phyloP scores from a whole-genome alignment of 2,329 filamentous ascomycete species.

The Aurifilum marmelostoma region DNA sequence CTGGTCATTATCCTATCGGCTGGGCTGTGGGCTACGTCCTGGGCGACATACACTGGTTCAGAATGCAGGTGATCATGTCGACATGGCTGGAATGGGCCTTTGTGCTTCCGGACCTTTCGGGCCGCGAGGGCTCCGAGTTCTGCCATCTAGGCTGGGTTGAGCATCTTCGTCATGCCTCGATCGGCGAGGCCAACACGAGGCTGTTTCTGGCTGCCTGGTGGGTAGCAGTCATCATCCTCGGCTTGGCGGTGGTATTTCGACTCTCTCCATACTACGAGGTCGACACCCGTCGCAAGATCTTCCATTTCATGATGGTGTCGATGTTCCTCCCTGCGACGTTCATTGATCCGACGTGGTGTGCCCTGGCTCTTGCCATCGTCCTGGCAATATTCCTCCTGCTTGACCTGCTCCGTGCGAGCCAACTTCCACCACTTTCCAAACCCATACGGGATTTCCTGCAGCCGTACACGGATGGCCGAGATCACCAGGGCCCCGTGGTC shows the following conservation, averaged over 20 bases:
- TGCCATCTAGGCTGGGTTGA: constrained; percentile 64
- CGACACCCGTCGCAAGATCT: constrained; percentile 93
- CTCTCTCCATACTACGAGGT: constrained; percentile 82
- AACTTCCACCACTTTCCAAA: constrained; percentile 86
- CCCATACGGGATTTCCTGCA: constrained; percentile 85
- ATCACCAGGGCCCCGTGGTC: constrained; percentile 90
- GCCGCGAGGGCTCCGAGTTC: constrained; percentile 38
- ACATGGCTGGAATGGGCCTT: constrained; percentile 12
- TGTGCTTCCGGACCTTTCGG: constrained; percentile 7
- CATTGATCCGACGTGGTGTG: constrained; percentile 82
- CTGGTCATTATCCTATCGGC: constrained; percentile 78
- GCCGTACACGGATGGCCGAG: constrained; percentile 91
- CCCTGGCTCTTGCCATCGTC: constrained; percentile 77
- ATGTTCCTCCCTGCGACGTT: constrained; percentile 91
- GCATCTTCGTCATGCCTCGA: constrained; percentile 61
- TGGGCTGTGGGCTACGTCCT: constrained; percentile 93
- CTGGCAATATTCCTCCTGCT: constrained; percentile 85
- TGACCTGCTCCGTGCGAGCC: constrained; percentile 86
- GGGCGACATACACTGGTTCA: constrained; percentile 73
- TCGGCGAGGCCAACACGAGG: constrained; percentile 82
- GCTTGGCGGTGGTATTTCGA: constrained; percentile 74
- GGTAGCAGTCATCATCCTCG: constrained; percentile 66
- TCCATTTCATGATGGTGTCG: constrained; percentile 96
- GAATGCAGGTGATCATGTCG: constrained; percentile 40
- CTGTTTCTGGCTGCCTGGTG: constrained; percentile 78